Base-by-base conservation (phyloP, 352 stramenopile species). In the Pythium phragmitis region DNA sequence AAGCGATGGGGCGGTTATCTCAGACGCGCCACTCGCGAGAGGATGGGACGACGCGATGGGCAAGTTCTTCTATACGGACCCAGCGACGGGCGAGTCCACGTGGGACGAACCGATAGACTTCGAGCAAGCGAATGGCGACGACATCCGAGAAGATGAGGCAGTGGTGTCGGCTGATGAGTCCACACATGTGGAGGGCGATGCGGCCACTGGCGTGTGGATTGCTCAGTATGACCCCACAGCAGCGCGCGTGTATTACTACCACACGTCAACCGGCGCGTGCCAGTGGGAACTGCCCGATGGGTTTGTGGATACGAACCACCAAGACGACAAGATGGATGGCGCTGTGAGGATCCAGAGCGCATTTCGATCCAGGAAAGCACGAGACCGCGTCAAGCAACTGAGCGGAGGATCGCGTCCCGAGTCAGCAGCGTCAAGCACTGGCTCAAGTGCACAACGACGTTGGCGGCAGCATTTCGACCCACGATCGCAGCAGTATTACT, bases 261-360 rank as follows among this genome's bases (percentile, higher is more conserved):
- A 87, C 55, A 63, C 63, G 9, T 49, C 62, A 21, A 82, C 73
- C 9, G 64, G 65, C 2, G 66, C 66, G 36, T 67, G 67, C 3
- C 76, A 82, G 49, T 88, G 78, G 75, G 75, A 85, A 30, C 68
- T 68, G 11, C 77, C 77, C 16, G 47, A 19, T 0, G 68, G 73
- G 28, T 83, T 87, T 42, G 63, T 75, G 14, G 63, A 57, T 0
- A 70, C 62, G 12, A 26, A 74, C 12, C 51, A 64, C 9, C 61
- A 57, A 13, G 73, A 85, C 49, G 66, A 69, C 14, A 70, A 77
- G 41, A 75, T 69, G 19, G 63, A 67, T 16, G 65, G 74, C 19
- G 76, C 60, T 3, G 73, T 86, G 23, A 77, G 72, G 48, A 89
- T 91, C 56, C 79, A 89, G 67, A 88, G 76, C 37, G 68, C 66